Evolutionary conservation across 805 yeast species (phyloP).

Genomic region (Alloascoidea hylecoeti): DNA sequence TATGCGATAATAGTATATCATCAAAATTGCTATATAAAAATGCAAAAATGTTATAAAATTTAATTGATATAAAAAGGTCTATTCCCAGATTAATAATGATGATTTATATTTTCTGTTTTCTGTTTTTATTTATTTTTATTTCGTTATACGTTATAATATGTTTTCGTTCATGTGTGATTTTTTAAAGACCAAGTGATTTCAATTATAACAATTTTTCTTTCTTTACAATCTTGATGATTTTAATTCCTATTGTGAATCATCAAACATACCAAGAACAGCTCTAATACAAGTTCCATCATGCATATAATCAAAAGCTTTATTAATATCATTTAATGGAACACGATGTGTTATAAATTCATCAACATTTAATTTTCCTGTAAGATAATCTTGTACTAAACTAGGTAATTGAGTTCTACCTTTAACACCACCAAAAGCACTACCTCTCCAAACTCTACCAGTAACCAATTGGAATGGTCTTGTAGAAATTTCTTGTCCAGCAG

Average conservation of each 20-base stretch:
- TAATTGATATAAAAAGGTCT: no score
- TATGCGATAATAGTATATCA: no score
- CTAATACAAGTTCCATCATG: constrained; percentile 90
- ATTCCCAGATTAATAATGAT: no score
- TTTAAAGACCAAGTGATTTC: no score
- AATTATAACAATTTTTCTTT: no score
- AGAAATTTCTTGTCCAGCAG: constrained; percentile 92
- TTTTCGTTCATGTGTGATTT: no score
- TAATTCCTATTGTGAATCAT: neutral
- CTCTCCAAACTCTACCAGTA: constrained; percentile 98
- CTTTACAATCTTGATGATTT: neutral
- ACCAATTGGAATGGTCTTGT: constrained; percentile 98
- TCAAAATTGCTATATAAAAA: no score
- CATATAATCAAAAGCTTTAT: constrained; percentile 88
- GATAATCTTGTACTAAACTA: constrained; percentile 73
- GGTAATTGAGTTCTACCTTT: constrained; percentile 96
- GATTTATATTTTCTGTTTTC: no score
- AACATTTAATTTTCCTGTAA: constrained; percentile 70
- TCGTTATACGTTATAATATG: no score
- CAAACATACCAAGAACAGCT: constrained; percentile 52
- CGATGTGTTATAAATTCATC: constrained; percentile 93
- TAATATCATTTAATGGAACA: constrained; percentile 64
- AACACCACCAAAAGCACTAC: constrained; percentile 99
- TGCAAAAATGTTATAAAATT: no score
- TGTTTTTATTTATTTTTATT: no score